phyloP scores from a whole-genome alignment of 768 basidiomycete genomes.

The Strobilomyces echinocephalus region DNA sequence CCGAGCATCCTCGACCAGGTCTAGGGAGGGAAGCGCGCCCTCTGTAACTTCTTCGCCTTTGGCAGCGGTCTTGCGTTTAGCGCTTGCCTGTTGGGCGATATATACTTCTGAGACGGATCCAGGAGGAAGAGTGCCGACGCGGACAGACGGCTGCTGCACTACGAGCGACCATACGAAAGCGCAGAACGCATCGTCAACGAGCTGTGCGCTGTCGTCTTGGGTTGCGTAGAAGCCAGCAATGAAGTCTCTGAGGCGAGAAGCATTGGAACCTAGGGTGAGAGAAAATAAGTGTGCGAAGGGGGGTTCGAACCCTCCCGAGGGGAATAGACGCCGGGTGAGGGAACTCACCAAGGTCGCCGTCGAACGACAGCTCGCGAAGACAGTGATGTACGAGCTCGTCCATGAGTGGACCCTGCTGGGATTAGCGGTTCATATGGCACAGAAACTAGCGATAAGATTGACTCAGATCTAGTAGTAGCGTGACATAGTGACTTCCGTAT shows the following conservation, averaged over 20 bases:
- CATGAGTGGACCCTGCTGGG: conserved; percentile 33
- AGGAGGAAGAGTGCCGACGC: conserved; percentile 65
- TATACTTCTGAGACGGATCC: conserved; percentile 63
- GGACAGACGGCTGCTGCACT: conserved; percentile 67
- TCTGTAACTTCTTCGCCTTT: conserved; percentile 48
- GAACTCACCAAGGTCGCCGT: conserved; percentile 81
- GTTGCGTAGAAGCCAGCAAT: conserved; percentile 59
- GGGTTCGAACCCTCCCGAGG: conserved; percentile 41
- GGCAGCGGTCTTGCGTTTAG: conserved; percentile 58
- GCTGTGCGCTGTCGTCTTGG: conserved; percentile 41
- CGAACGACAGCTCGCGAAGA: conserved; percentile 82
- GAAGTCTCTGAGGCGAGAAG: conserved; percentile 67
- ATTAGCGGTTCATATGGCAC: background rate
- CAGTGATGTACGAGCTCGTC: conserved; percentile 84
- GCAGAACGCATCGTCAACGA: conserved; percentile 69
- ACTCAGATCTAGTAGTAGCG: background rate
- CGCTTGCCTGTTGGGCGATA: conserved; percentile 72
- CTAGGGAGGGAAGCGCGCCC: conserved; percentile 41
- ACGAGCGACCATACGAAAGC: conserved; percentile 81
- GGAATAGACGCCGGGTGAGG: background rate
- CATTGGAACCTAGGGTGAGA: conserved; percentile 57
- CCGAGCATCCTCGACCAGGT: conserved; percentile 52
- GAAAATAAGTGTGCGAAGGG: conserved; percentile 27
- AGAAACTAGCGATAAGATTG: conserved; percentile 4
- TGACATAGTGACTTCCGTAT: conserved; percentile 10